Evolutionary conservation across 371 early-diverging fungal species (phyloP), one percentile per base, ranked within the genome.

Genomic region (Mucor mucedo): DNA sequence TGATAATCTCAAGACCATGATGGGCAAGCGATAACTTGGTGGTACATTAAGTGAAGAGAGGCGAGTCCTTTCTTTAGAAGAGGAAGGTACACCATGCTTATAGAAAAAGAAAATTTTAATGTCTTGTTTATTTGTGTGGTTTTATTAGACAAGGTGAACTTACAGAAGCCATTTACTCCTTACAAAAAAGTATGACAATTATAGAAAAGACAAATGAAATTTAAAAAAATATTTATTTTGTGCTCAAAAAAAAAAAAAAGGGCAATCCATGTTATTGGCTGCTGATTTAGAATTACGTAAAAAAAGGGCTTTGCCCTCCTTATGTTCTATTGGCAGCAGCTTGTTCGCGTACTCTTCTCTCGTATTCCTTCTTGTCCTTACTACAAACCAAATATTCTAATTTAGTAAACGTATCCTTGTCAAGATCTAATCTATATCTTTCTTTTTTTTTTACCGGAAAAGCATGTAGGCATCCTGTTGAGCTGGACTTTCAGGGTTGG

Each of bases 401-500:
- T 35, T 13, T 45, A 30, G 42, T 21, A 55, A 6, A 57, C 33
- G 39, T 38, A 13, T 14, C 5, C 42, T n/a, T 14, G 3, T 32
- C 47, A 35, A 10, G 16, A 5, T 45, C 3, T 44, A 41, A 5
- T 8, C 7, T 21, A 14, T 7, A 41, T 7, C 2, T 44, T 13
- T 44, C 13, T 44, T n/a, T 10, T 44, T n/a, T 10, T 7, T 83
- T 67, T 86, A 89, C 88, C 85, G 89, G 76, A 88, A 95, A 63
- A 97, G 71, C 64, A 88, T 83, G 68, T 94, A 96, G 6, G 98
- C 97, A n/a, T 96, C 96, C 9, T 86, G 80, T 62, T 98, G 96
- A 5, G 99, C 99, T 33, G 99, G 99, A 63, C 93, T 93, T 42
- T 89, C 84, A 21, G 93, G 95, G 76, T 99, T 99, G 21, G 99